Evolutionary conservation across 1,284 basidiomycete species (phyloP).

Genomic region (Puccinia hordei): DNA sequence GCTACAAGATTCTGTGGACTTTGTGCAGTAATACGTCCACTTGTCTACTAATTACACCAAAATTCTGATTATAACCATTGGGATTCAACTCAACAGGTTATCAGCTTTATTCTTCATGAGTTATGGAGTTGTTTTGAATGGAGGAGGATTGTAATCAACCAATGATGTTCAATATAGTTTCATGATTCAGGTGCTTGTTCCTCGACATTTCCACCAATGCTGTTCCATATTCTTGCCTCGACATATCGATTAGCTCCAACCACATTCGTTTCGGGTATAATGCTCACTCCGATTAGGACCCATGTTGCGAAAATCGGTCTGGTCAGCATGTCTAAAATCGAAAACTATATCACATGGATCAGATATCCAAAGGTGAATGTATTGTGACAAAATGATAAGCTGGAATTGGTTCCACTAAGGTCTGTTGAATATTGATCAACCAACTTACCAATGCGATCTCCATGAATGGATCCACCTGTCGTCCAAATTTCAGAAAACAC

Average conservation of each 20-base stretch:
- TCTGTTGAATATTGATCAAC: too few relatives aligned
- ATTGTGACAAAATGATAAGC: too few relatives aligned
- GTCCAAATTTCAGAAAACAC: too few relatives aligned
- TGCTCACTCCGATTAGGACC: slow-evolving; percentile 31
- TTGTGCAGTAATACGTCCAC: background rate
- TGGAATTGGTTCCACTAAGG: too few relatives aligned
- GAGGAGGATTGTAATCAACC: background rate
- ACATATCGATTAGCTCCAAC: slow-evolving; percentile 14
- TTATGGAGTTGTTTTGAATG: background rate
- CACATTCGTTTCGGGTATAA: slow-evolving; percentile 32
- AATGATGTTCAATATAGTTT: background rate
- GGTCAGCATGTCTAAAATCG: slow-evolving; percentile 17
- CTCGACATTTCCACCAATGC: slow-evolving; percentile 15
- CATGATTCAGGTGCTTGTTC: background rate
- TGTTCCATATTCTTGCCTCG: slow-evolving; percentile 35
- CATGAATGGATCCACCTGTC: slow-evolving; percentile 17
- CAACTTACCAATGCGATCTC: slow-evolving; percentile 23
- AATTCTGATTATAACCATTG: background rate
- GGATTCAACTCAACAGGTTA: too few relatives aligned
- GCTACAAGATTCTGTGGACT: background rate
- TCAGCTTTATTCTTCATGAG: background rate
- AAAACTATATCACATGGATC: background rate
- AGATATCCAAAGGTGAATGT: background rate
- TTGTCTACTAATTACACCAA: background rate
- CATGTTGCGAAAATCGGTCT: slow-evolving; percentile 19